phyloP scores from a whole-genome alignment of 441 rosid species.

The Gossypium gossypioides region DNA sequence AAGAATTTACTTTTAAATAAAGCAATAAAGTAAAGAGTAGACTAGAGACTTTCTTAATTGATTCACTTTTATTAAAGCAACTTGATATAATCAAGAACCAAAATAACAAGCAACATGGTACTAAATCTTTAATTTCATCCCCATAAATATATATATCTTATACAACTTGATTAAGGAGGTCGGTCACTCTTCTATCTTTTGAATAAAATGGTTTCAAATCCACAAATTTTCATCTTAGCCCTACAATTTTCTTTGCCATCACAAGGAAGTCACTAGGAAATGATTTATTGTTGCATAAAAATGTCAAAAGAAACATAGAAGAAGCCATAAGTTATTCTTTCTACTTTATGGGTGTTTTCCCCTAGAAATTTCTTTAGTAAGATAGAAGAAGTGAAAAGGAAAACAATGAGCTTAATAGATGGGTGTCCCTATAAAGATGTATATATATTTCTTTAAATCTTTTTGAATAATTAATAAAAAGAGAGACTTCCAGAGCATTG shows the following conservation, averaged over 20 bases:
- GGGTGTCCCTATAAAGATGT: not conserved
- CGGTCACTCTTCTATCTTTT: not conserved
- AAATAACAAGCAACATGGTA: slow-evolving; percentile 19
- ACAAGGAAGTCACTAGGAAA: no score
- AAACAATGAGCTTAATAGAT: not conserved
- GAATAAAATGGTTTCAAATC: not conserved
- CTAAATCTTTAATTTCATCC: not conserved
- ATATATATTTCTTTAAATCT: not conserved
- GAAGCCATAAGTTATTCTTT: not conserved
- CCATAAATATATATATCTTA: not conserved
- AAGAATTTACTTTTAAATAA: not conserved
- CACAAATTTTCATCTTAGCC: no score
- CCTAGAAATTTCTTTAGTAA: not conserved
- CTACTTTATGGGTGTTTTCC: not conserved
- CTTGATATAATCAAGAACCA: slow-evolving; percentile 20
- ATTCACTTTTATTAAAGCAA: slow-evolving; percentile 3
- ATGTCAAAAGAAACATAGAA: no score
- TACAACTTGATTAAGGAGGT: slow-evolving; percentile 3
- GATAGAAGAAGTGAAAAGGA: not conserved
- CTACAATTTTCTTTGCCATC: no score
- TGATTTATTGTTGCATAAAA: no score
- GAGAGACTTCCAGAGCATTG: not conserved
- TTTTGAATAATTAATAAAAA: not conserved
- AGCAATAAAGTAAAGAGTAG: not conserved
- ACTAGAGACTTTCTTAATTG: not conserved